Percentiles rank a stretch among this genome's conserved stretches.
Evolutionary conservation across 345 rosid species (phyloP).

Genomic region (Noccaea bulbosa): DNA sequence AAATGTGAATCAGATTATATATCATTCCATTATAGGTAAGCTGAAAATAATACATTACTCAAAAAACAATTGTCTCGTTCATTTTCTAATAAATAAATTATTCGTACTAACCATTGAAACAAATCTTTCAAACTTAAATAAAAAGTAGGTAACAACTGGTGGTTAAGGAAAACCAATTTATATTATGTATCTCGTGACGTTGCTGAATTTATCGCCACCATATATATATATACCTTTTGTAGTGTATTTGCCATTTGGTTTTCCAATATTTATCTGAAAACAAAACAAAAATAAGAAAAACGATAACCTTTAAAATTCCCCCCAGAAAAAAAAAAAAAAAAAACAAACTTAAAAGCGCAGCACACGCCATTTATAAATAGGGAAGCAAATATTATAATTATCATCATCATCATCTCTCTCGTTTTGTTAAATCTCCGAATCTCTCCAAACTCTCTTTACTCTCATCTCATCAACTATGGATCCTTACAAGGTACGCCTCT

Average conservation of each 20-base stretch:
- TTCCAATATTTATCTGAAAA: conserved; percentile 20
- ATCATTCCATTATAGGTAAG: not conserved
- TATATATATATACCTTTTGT: not conserved
- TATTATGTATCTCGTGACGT: not conserved
- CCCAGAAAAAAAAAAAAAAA: not conserved
- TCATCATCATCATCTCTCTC: conserved; percentile 35
- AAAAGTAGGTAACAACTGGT: conserved; percentile 3
- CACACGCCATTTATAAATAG: conserved; percentile 46
- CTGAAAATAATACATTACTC: not conserved
- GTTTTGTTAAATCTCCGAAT: conserved; percentile 34
- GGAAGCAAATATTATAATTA: conserved; percentile 22
- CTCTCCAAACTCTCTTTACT: conserved; percentile 15
- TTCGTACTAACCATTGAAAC: not conserved
- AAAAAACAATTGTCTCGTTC: not conserved
- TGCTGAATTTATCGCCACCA: conserved; percentile 29
- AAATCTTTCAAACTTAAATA: not conserved
- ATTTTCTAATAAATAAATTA: not conserved
- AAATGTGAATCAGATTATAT: conserved; percentile 3
- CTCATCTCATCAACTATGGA: conserved; percentile 47
- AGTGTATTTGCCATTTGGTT: not conserved
- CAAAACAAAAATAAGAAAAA: conserved; percentile 21
- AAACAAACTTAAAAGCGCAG: not conserved
- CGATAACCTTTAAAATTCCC: conserved; percentile 39
- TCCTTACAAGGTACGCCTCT: conserved; percentile 54
- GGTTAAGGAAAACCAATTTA: not conserved